Base-by-base conservation (phyloP, 371 early-diverging fungal genomes). In the Batrachochytrium dendrobatidis region DNA sequence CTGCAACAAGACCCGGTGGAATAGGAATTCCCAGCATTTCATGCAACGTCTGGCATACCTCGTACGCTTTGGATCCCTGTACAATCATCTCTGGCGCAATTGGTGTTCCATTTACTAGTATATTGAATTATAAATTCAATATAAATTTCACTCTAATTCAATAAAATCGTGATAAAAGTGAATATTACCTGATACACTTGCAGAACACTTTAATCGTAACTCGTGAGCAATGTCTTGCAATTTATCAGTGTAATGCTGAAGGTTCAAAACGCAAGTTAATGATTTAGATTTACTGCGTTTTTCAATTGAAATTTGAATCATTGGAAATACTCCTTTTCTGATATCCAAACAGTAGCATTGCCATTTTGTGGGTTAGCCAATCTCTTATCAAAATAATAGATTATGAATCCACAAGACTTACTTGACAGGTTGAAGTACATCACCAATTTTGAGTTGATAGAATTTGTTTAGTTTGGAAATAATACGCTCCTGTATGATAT, bases 71-170 rank as follows among this genome's bases (percentile, higher is more conserved):
- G 17, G 81, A 80, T 3, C 88, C 88, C 67, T 88, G 88, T 0
- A 86, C 84, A 81, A 86, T 76, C n/a, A 88, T 76, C 61, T 88
- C 86, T 33, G 69, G 70, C 46, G n/a, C n/a, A n/a, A 82, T 53
- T 5, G 83, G 75, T 39, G 76, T 29, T 17, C 65, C 52, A 77
- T 83, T 39, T 77, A 82, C 28, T 75, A 80, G n/a, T 1, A 82
- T 83, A 34, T 71, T 76, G n/a, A 83, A 57, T 17, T 81, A 74
- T 29, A 79, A 79, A 53, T 73, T 81, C 81, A 63, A 28, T 22
- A 32, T 18, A 20, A 5, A 5, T 3, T 32, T 25, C 17, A 54
- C 39, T 7, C 20, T 3, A 39, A n/a, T 15, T 8, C 22, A 20
- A 56, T 12, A 10, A 12, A 50, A 15, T 53, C 53, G 30, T 29